A percentile compares a stretch with the other conserved stretches of the same genome.
phyloP scores from a whole-genome alignment of 148 eudicot genomes.

The Diospyros lotus region DNA sequence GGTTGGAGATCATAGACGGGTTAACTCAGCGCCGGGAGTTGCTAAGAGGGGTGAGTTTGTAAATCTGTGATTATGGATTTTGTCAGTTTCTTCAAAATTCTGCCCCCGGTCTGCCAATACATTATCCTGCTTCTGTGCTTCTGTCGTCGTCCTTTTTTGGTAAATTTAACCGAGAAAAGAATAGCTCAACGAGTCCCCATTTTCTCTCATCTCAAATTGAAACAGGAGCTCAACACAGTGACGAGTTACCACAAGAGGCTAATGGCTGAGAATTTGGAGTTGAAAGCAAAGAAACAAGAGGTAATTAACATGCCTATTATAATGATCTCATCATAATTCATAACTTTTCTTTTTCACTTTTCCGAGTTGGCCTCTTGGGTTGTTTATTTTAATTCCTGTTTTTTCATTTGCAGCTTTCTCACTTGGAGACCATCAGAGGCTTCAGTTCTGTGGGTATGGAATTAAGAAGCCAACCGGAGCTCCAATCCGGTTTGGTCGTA shows the following conservation, averaged over 20 bases:
- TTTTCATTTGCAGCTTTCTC: conserved; percentile 1
- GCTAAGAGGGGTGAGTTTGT: conserved; percentile 22
- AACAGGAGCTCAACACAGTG: conserved; percentile 29
- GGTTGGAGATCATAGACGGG: conserved; percentile 12
- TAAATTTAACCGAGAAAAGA: background rate
- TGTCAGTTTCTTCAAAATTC: background rate
- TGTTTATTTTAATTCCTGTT: background rate
- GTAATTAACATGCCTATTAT: conserved; percentile 2
- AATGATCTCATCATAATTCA: background rate
- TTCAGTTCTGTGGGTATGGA: background rate
- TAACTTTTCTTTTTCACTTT: background rate
- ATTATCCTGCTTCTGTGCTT: conserved; percentile 5
- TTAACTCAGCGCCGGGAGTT: conserved; percentile 14
- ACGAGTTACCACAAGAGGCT: conserved; percentile 16
- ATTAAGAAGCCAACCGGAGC: background rate
- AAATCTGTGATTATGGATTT: background rate
- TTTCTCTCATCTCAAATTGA: background rate
- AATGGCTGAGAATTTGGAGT: conserved; percentile 15
- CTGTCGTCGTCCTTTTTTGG: background rate
- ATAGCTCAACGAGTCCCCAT: background rate
- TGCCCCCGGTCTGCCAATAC: conserved; percentile 10
- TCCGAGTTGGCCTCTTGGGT: background rate
- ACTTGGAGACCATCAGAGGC: background rate
- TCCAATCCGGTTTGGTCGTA: background rate
- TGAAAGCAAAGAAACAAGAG: conserved; percentile 22